Evolutionary conservation across 768 basidiomycete genomes (phyloP), one percentile per base, ranked within the genome.

Genomic region (Pleurotus djamor): DNA sequence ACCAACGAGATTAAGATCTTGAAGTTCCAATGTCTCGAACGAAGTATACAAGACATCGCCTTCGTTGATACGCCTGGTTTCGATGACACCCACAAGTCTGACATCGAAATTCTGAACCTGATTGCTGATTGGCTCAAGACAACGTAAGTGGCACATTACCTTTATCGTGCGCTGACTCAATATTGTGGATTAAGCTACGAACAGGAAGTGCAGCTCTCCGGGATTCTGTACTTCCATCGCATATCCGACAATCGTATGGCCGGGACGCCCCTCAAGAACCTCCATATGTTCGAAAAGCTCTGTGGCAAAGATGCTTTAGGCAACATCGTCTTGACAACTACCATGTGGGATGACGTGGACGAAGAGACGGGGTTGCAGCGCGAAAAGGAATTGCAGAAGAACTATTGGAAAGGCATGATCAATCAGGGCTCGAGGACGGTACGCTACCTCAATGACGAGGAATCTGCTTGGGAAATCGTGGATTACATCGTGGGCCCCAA

Each of bases 321-420:
- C 16, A 71, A 71, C 16, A 65, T 74, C 12, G 65, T 70, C 9
- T 65, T 79, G 4, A 68, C 68, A 21, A 79, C 74, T 3, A 77
- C 66, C 16, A 79, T 72, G 72, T 80, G 78, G 78, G 69, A 68
- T 4, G 69, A 72, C 59, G 76, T 78, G 50, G 64, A 66, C 52
- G 65, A 60, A 41, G 74, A 69, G 48, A 34, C 71, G 37, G 78
- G 76, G n/a, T 68, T 70, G 51, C 65, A 64, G 7, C 72, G 79
- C n/a, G 80, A 81, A 65, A 58, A 60, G 2, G 76, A 80, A 63
- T 72, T 82, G 10, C 65, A 66, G 33, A 71, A 72, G 60, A 72
- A 73, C 56, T 79, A 77, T 65, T 81, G 80, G 73, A 76, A 77
- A 59, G 67, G 72, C 34, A 76, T 75, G 49, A 67, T 80, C 13